A percentile compares a stretch with the other conserved stretches of the same genome.
Evolutionary conservation across 768 basidiomycete species (phyloP).

Genomic region (Mrakia hoshinonis): DNA sequence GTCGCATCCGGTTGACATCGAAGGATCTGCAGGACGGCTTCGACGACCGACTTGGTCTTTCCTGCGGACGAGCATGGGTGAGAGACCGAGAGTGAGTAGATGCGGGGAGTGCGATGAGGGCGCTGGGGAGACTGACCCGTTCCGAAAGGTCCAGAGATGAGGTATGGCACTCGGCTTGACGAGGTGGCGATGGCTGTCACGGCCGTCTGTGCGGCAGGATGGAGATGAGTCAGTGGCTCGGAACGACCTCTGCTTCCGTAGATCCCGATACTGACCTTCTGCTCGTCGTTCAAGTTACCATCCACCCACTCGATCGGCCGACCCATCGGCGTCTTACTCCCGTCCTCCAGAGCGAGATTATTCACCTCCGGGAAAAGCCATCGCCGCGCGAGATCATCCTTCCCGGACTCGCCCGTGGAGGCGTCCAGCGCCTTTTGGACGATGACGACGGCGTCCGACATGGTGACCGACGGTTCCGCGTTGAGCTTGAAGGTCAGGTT

Average conservation of each 20-base stretch:
- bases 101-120: neutral
- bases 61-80: neutral
- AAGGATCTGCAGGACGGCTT: constrained; percentile 39
- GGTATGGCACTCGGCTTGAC: constrained; percentile 34
- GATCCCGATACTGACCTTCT: constrained; percentile 30
- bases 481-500: constrained; percentile 17
- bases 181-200: constrained; percentile 33
- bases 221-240: neutral
- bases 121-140: constrained; percentile 30
- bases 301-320: constrained; percentile 32
- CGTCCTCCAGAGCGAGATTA: constrained; percentile 1
- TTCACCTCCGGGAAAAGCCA: constrained; percentile 37
- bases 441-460: neutral
- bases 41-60: constrained; percentile 34
- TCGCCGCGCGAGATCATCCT: neutral
- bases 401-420: neutral
- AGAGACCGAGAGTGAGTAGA: neutral
- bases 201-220: constrained; percentile 26
- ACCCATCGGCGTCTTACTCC: too few relatives aligned
- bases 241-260: too few relatives aligned
- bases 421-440: neutral
- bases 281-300: constrained; percentile 37
- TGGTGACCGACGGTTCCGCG: constrained; percentile 10
- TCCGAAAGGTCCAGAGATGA: constrained; percentile 41
- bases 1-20: constrained; percentile 32